Evolutionary conservation across 805 yeast genomes (phyloP), one percentile per base, ranked within the genome.

Genomic region (Saccharomycopsis babjevae): DNA sequence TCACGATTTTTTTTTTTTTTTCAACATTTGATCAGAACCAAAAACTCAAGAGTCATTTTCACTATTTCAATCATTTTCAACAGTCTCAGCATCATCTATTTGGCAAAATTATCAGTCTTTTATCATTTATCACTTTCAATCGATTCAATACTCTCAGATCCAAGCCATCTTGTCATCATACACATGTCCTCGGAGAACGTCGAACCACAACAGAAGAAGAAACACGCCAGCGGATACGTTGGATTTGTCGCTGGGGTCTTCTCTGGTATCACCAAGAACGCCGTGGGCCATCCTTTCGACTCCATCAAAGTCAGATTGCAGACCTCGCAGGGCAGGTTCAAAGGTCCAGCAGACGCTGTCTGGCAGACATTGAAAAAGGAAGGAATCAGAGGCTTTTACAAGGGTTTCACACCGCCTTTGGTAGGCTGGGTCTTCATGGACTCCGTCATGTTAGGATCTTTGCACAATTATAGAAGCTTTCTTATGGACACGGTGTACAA

Each of bases 381-480:
- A 70, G 97, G 97, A 3, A 64, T 85, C 5, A 73, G 78, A 40
- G 97, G 96, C 0, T 81, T 91, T 59, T 91, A 89, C 70, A 83
- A 90, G 66, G 97, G 97, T 0, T 89, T 91, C 66, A 89, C 96
- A 0, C 97, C 97, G 4, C 97, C 97, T 1, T 77, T 91, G 65
- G 83, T 89, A 22, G 97, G 97, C 0, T 91, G 97, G 97, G 89
- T 91, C 66, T 72, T 88, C 64, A 91, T 91, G 97, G 97, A 91
- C 70, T 84, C 92, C 3, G 89, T 89, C 57, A 88, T 91, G 89
- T 76, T 91, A 64, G 97, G 97, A 0, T 86, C 94, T 5, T 74
- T 90, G 60, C 94, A 89, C 67, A 81, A 86, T 62, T 91, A 91
- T 71, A 76, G 92, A 66, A 74, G 88, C 63, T 72, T 84, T 18